Evolutionary conservation across 768 basidiomycete species (phyloP).

Genomic region (Pleurotus cornucopiae): DNA sequence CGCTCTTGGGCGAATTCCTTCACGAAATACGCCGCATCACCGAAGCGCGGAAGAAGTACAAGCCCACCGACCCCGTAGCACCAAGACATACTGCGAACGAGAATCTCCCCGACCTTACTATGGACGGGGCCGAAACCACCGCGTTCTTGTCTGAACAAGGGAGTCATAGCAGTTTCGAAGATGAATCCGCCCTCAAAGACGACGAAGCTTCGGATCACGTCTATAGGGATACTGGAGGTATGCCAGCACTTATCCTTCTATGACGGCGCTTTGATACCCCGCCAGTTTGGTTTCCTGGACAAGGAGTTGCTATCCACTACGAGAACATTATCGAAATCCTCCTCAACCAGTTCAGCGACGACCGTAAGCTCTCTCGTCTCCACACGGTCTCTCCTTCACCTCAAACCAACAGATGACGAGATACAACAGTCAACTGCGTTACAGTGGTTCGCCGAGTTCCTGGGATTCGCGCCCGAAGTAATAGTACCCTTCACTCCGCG

Average conservation of each 20-base stretch:
- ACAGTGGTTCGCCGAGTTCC: constrained; percentile 87
- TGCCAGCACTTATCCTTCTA: constrained; percentile 10
- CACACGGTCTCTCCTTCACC: constrained; percentile 1
- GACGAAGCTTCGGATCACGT: constrained; percentile 47
- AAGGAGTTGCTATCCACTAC: constrained; percentile 90
- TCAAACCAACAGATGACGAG: constrained; percentile 66
- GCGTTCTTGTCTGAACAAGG: constrained; percentile 54
- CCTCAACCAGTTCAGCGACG: constrained; percentile 77
- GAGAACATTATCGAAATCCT: constrained; percentile 91
- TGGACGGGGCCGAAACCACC: constrained; percentile 54
- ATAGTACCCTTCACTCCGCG: constrained; percentile 94
- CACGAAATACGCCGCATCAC: constrained; percentile 88
- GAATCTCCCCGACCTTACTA: constrained; percentile 52
- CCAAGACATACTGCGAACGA: constrained; percentile 41
- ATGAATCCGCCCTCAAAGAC: constrained; percentile 36
- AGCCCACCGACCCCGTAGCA: constrained; percentile 32
- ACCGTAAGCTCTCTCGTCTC: constrained; percentile 52
- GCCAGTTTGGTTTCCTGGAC: constrained; percentile 86
- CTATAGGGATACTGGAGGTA: constrained; percentile 64
- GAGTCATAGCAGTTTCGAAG: constrained; percentile 32
- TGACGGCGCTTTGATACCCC: constrained; percentile 4
- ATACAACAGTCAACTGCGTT: constrained; percentile 95
- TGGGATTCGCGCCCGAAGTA: constrained; percentile 83
- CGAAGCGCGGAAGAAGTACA: constrained; percentile 48
- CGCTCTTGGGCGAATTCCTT: constrained; percentile 83